Percentiles rank a stretch among this genome's conserved stretches.
Conservation (phyloP, 768 basidiomycete genomes). For the Tylopilus subfusipes region DNA sequence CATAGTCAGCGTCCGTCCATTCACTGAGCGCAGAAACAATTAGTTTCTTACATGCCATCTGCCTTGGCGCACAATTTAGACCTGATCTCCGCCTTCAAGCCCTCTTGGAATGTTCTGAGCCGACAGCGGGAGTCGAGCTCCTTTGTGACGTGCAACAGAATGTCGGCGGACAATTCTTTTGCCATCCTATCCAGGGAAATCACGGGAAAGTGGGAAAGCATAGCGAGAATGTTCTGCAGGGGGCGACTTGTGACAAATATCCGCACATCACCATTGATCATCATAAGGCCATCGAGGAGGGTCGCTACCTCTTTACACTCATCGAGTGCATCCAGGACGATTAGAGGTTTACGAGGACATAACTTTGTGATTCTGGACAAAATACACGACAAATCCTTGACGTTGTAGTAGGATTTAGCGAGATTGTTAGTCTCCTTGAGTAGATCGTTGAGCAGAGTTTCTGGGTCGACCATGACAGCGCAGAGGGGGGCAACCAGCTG, state of each 20-base stretch:
- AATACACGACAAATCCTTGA: background rate
- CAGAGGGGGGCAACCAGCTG: conserved; percentile 7
- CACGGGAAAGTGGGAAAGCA: background rate
- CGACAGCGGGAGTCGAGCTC: conserved; percentile 8
- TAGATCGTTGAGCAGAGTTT: conserved; percentile 3
- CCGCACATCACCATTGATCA: background rate
- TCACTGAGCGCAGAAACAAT: too few relatives aligned
- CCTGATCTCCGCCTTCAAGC: conserved; percentile 9
- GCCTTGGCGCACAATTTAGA: conserved; percentile 3
- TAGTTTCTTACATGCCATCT: conserved; percentile 18
- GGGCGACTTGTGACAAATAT: conserved; percentile 14
- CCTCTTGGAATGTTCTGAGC: background rate
- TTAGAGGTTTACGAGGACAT: conserved; percentile 1
- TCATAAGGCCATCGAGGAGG: conserved; percentile 10
- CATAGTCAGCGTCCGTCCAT: background rate
- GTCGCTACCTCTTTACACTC: conserved; percentile 15
- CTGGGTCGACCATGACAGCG: background rate
- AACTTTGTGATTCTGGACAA: background rate
- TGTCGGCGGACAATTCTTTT: conserved; percentile 7
- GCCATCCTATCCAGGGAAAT: conserved; percentile 9
- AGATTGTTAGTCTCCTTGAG: background rate
- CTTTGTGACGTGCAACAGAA: background rate
- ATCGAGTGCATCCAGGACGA: conserved; percentile 23
- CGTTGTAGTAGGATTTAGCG: background rate
- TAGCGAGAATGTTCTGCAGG: background rate